These are phyloP conservation scores for Lipomyces spencermartinsiae DNA, from an alignment of 805 yeast genomes.

Conservation along the genomic window DNA sequence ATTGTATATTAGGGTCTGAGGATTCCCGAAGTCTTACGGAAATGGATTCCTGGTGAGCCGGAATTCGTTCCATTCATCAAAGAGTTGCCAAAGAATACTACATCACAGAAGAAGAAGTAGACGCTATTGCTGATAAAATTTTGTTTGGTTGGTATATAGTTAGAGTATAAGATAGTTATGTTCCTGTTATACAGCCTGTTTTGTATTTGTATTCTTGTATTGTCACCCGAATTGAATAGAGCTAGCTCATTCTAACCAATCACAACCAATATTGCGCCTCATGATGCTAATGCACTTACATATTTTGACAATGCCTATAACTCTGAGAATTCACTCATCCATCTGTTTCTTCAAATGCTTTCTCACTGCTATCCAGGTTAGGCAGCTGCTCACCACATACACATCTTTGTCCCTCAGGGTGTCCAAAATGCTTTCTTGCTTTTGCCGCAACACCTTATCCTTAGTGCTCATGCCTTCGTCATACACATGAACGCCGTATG, in stretches of 20 bases:
- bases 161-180: neutral
- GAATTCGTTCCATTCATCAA: constrained; percentile 90
- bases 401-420: constrained; percentile 24
- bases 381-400: constrained; percentile 14
- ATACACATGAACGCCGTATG: neutral
- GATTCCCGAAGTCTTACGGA: constrained; percentile 94
- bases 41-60: constrained; percentile 97
- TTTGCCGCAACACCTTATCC: neutral
- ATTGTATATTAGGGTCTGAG: constrained; percentile 56
- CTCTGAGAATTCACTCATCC: neutral
- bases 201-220: neutral
- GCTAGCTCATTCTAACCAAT: neutral
- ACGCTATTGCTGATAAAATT: neutral
- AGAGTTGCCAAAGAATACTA: constrained; percentile 93
- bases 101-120: constrained; percentile 67
- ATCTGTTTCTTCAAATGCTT: constrained; percentile 7
- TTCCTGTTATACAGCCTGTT: neutral
- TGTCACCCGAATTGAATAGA: neutral
- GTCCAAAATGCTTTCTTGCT: constrained; percentile 15
- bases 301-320: neutral
- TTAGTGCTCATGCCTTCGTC: neutral
- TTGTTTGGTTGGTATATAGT: neutral
- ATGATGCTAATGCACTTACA: neutral
- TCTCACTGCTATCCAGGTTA: constrained; percentile 11
- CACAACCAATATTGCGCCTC: neutral